A percentile compares a stretch with the other conserved stretches of the same genome.
Conservation (phyloP, 2,329 filamentous ascomycete genomes). For the Fusarium sp. region DNA sequence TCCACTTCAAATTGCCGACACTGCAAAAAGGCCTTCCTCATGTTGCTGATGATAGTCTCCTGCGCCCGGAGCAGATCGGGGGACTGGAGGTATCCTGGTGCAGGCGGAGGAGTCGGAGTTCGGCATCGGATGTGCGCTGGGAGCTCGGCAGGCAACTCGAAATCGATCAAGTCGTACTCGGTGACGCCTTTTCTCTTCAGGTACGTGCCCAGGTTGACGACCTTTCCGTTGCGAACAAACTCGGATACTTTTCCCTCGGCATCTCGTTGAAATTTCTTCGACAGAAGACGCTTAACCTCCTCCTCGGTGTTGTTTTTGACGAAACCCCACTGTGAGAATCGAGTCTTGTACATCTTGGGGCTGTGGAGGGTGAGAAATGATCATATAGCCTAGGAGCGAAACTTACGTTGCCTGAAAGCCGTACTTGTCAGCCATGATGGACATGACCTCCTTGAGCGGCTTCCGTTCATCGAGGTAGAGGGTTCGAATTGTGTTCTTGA, state of each 20-base stretch:
- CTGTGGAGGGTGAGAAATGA: slow-evolving; percentile 46
- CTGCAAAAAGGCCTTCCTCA: slow-evolving; percentile 58
- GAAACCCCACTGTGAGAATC: slow-evolving; percentile 67
- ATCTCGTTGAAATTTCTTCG: slow-evolving; percentile 65
- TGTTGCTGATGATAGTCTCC: slow-evolving; percentile 57
- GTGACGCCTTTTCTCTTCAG: slow-evolving; percentile 65
- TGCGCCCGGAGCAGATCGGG: slow-evolving; percentile 58
- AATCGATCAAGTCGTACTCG: slow-evolving; percentile 63
- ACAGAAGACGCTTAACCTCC: slow-evolving; percentile 62
- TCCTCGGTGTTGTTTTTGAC: slow-evolving; percentile 67
- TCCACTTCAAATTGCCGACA: slow-evolving; percentile 58
- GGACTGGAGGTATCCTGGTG: slow-evolving; percentile 55
- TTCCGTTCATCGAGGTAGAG: slow-evolving; percentile 63
- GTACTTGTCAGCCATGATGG: slow-evolving; percentile 62
- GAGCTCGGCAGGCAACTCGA: slow-evolving; percentile 56
- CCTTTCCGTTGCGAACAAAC: slow-evolving; percentile 64
- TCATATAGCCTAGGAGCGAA: not conserved
- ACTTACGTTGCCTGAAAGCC: slow-evolving; percentile 63
- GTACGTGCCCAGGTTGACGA: slow-evolving; percentile 64
- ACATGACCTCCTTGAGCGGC: slow-evolving; percentile 65
- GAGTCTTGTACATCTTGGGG: slow-evolving; percentile 68
- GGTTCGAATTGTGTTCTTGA: slow-evolving; percentile 58
- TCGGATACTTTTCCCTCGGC: slow-evolving; percentile 65
- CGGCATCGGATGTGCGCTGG: slow-evolving; percentile 58
- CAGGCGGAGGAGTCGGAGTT: slow-evolving; percentile 58